Conservation (phyloP, 2,329 filamentous ascomycete species). For the Tolypocladium guangdongense region DNA sequence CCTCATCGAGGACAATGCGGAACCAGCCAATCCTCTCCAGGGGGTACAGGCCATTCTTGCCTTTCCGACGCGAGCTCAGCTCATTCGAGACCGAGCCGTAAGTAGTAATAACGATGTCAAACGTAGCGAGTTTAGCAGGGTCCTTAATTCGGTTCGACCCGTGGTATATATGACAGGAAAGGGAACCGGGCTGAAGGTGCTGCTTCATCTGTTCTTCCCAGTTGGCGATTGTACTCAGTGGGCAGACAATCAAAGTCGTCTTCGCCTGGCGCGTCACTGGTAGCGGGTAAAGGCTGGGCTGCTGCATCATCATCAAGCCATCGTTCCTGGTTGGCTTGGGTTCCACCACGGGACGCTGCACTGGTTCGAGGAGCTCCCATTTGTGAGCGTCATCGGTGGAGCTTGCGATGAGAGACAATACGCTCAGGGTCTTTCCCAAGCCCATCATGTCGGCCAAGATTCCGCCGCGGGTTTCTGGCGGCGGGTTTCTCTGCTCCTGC, state of each 20-base stretch:
- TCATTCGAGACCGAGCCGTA: conserved; percentile 84
- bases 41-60: conserved; percentile 50
- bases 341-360: conserved; percentile 33
- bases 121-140: conserved; percentile 54
- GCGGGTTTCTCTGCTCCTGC: conserved; percentile 45
- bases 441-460: conserved; percentile 84
- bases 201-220: conserved; percentile 89
- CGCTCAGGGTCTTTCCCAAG: conserved; percentile 76
- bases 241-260: conserved; percentile 77
- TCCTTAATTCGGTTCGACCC: conserved; percentile 66
- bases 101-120: conserved; percentile 83
- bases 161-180: conserved; percentile 79
- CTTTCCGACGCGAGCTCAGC: conserved; percentile 50
- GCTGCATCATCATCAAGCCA: conserved; percentile 13
- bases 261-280: conserved; percentile 55
- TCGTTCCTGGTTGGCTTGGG: conserved; percentile 25
- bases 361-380: conserved; percentile 47
- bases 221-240: conserved; percentile 82
- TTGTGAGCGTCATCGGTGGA: conserved; percentile 50
- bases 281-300: conserved; percentile 36
- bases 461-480: conserved; percentile 59
- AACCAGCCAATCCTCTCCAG: conserved; percentile 81
- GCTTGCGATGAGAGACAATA: conserved; percentile 64
- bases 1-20: conserved; percentile 86
- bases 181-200: conserved; percentile 54